Evolutionary conservation across 805 yeast species (phyloP).

Genomic region (Candida tibetensis): DNA sequence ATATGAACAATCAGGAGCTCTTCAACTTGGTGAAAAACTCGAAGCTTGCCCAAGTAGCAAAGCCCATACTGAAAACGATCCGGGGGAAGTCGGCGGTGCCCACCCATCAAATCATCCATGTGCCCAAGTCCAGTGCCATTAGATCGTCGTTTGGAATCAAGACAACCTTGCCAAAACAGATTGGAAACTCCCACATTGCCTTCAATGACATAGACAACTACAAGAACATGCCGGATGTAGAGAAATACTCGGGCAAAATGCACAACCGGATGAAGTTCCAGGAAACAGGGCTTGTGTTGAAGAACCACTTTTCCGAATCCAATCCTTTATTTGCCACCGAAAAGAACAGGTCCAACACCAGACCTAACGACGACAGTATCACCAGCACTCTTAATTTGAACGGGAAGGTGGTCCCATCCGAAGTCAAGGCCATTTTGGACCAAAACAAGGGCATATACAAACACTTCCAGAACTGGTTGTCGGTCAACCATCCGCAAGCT

Average conservation of each 20-base stretch:
- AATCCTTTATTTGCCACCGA: conserved; percentile 44
- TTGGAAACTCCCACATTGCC: conserved; percentile 57
- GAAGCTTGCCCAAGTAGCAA: conserved; percentile 44
- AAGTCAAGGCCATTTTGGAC: conserved; percentile 33
- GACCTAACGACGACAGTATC: conserved; percentile 23
- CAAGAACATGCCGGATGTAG: conserved; percentile 69
- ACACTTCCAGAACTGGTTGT: conserved; percentile 55
- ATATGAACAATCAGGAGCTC: conserved; percentile 32
- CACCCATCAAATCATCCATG: conserved; percentile 69
- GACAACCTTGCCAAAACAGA: conserved; percentile 60
- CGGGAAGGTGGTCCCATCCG: conserved; percentile 22
- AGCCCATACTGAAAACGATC: conserved; percentile 32
- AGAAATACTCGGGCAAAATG: conserved; percentile 55
- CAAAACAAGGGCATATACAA: conserved; percentile 47
- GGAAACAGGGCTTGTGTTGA: conserved; percentile 59
- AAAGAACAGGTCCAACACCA: conserved; percentile 18
- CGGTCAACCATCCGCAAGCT: conserved; percentile 45
- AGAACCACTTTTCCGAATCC: conserved; percentile 23
- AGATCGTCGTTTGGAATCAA: conserved; percentile 79
- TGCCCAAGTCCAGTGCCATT: conserved; percentile 59
- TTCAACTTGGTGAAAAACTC: conserved; percentile 38
- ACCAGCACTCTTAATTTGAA: conserved; percentile 32
- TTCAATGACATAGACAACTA: conserved; percentile 65
- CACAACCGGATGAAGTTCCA: conserved; percentile 65
- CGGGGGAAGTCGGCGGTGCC: conserved; percentile 44